Evolutionary conservation across 148 eudicot genomes (phyloP).

Genomic region (Heliamphora exappendiculata): DNA sequence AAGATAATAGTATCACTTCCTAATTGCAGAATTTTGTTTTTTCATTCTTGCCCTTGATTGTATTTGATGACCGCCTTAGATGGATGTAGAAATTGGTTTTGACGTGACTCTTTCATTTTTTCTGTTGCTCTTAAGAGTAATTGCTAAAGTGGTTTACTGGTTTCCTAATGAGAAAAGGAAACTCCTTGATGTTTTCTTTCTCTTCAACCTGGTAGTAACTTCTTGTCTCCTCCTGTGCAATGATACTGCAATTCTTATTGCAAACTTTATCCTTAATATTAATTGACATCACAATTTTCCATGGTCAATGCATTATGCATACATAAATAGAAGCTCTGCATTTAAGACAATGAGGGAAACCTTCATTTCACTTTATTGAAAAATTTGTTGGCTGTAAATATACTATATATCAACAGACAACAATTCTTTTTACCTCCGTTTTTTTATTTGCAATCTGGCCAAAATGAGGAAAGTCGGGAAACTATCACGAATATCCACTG

Average conservation of each 20-base stretch:
- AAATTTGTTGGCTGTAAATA: neutral
- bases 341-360: neutral
- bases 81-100: neutral
- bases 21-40: neutral
- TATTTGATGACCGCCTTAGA: neutral
- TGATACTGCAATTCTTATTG: neutral
- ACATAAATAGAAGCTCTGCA: neutral
- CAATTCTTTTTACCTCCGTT: neutral
- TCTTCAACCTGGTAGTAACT: neutral
- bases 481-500: neutral
- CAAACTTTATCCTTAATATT: neutral
- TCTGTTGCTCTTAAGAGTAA: neutral
- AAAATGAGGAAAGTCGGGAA: constrained; percentile 1
- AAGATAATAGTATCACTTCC: neutral
- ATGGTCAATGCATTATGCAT: no score
- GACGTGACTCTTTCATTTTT: neutral
- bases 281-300: neutral
- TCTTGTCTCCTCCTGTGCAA: neutral
- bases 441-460: neutral
- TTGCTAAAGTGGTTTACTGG: neutral
- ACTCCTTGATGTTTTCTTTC: neutral
- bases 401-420: neutral
- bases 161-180: neutral
- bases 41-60: neutral
- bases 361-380: no score